Evolutionary conservation across 768 basidiomycete species (phyloP), one percentile per base, ranked within the genome.

Genomic region (Mycena crocata): DNA sequence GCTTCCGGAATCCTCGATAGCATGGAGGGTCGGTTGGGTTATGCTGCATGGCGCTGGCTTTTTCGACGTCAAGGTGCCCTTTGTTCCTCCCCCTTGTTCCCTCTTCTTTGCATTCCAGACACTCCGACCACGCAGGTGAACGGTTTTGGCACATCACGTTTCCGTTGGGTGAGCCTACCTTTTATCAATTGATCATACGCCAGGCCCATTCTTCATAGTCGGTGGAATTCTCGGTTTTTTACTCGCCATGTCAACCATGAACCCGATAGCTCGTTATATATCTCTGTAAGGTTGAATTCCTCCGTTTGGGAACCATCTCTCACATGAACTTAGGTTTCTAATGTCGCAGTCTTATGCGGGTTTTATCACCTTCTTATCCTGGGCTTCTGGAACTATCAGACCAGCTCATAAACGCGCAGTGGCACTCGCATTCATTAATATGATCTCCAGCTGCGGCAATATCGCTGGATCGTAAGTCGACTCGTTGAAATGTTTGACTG

Each of bases 321-420:
- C 19, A 64, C 17, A 8, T 17, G 57, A 39, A 40, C 37, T 2
- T 70, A 93, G 92, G 40, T 94, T 94, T 76, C 77, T 94, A 45
- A 90, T 93, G 87, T 89, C 91, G 6, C 88, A 90, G 70, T 87
- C 88, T 0, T 93, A 92, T 71, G 83, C 90, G 0, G 93, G 87
- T 6, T 93, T 91, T 77, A 86, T 94, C 67, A 84, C 85, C 59
- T 89, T 92, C 62, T 74, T 85, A 48, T 83, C 85, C 1, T 88
- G 86, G 86, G 80, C 82, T 13, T 85, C 83, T 62, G 81, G 82
- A 31, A 81, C 84, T n/a, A 80, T 87, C 21, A 75, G 88, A n/a
- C 90, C 95, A 28, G 85, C 93, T 6, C 88, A 90, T n/a, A 96
- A 96, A 78, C 89, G 95, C 6, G 92, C 95, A 3, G 91, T 95